Evolutionary conservation across 164 flowering plant genomes (phyloP).

Genomic region (Akebia trifoliata): DNA sequence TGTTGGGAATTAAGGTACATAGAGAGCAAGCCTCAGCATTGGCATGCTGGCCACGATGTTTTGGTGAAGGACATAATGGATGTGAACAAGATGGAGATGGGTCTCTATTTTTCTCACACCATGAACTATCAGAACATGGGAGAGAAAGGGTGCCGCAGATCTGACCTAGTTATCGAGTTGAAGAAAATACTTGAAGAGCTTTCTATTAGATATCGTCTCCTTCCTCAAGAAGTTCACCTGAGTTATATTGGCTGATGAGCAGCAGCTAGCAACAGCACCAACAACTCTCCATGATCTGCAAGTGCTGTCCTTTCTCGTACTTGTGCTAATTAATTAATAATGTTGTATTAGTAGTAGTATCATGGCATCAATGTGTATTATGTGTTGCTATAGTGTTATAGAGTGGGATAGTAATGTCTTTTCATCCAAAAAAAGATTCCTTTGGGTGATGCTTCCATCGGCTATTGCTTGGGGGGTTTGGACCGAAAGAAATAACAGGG

Average conservation of each 20-base stretch:
- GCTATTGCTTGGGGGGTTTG: too few species aligned
- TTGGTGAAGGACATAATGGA: conserved; percentile 66
- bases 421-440: too few species aligned
- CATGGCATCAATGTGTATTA: too few species aligned
- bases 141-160: conserved; percentile 54
- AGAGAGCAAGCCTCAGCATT: conserved; percentile 71
- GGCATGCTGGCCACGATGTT: conserved; percentile 57
- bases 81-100: conserved; percentile 76
- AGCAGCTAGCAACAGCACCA: conserved; percentile 19
- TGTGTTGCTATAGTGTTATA: too few species aligned
- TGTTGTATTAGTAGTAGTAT: too few species aligned
- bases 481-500: too few species aligned
- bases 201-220: conserved; percentile 51
- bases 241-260: conserved; percentile 33
- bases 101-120: conserved; percentile 59
- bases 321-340: too few species aligned
- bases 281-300: background rate
- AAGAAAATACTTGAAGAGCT: conserved; percentile 76
- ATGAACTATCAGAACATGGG: conserved; percentile 68
- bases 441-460: too few species aligned
- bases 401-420: too few species aligned
- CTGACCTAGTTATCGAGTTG: conserved; percentile 58
- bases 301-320: conserved; percentile 1
- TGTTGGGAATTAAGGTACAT: conserved; percentile 40
- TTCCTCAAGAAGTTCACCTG: conserved; percentile 79